Evolutionary conservation across 1,139 yeast genomes (phyloP).

Genomic region (Zygosaccharomyces pseudobailii): DNA sequence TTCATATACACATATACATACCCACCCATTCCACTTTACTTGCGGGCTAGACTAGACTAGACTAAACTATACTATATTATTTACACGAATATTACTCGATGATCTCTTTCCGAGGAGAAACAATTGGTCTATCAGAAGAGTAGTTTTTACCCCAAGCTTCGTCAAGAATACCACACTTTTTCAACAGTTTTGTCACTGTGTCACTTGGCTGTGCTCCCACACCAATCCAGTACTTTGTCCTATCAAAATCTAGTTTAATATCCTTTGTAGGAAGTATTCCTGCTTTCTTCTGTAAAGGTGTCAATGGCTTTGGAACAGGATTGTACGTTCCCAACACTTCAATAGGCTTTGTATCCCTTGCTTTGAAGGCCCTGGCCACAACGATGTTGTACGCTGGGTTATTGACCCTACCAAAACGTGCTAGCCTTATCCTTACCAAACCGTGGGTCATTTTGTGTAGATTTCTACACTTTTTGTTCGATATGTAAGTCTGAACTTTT

Average conservation of each 20-base stretch:
- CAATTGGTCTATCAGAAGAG: conserved; percentile 13
- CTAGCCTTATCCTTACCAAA: conserved; percentile 70
- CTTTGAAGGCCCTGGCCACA: conserved; percentile 65
- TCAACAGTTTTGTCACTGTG: conserved; percentile 69
- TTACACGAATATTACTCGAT: conserved; percentile 9
- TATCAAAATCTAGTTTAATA: conserved; percentile 74
- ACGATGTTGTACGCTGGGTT: conserved; percentile 90
- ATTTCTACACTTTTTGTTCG: neutral
- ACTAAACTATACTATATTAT: conserved; percentile 1
- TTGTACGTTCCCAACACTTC: conserved; percentile 94
- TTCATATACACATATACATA: neutral
- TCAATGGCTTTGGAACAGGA: conserved; percentile 71
- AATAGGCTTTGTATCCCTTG: conserved; percentile 80
- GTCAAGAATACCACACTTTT: conserved; percentile 73
- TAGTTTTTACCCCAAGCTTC: conserved; percentile 54
- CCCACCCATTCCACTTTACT: neutral
- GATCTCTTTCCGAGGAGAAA: conserved; percentile 19
- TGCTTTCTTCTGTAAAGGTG: conserved; percentile 49
- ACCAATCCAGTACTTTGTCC: conserved; percentile 97
- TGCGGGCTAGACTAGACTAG: neutral
- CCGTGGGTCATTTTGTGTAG: conserved; percentile 38
- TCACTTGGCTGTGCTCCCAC: conserved; percentile 98
- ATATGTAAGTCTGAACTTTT: neutral
- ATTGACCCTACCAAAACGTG: conserved; percentile 87
- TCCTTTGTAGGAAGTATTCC: conserved; percentile 70